Percentiles rank a stretch among this genome's conserved stretches.
Conservation (phyloP, 2,329 filamentous ascomycete genomes). For the Pseudogymnoascus sp. region DNA sequence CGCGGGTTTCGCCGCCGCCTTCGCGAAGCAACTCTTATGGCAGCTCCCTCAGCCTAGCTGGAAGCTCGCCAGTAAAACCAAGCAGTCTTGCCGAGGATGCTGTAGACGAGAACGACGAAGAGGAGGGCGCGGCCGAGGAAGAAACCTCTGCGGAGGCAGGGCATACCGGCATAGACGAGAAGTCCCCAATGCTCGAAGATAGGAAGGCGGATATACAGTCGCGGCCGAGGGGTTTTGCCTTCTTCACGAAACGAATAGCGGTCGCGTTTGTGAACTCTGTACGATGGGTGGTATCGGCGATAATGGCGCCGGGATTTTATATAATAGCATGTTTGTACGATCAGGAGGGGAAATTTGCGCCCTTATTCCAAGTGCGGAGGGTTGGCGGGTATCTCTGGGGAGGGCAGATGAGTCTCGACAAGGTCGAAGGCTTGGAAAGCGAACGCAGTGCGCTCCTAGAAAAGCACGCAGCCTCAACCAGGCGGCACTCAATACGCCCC, state of each 20-base stretch:
- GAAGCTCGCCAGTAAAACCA: background rate
- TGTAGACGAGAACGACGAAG: slow-evolving; percentile 31
- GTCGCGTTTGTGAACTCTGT: slow-evolving; percentile 66
- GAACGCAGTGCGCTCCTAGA: background rate
- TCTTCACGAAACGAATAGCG: slow-evolving; percentile 60
- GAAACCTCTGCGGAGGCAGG: slow-evolving; percentile 15
- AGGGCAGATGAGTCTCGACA: slow-evolving; percentile 23
- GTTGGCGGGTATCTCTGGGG: slow-evolving; percentile 42
- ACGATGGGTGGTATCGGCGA: slow-evolving; percentile 67
- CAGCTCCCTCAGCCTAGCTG: slow-evolving; percentile 23
- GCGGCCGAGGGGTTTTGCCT: slow-evolving; percentile 42
- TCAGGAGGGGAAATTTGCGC: slow-evolving; percentile 67
- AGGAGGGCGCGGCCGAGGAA: slow-evolving; percentile 27
- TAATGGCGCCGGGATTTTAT: slow-evolving; percentile 75
- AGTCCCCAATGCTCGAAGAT: slow-evolving; percentile 54
- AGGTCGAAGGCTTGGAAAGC: slow-evolving; percentile 17
- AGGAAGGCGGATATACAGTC: slow-evolving; percentile 15
- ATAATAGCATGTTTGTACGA: slow-evolving; percentile 77
- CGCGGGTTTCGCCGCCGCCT: slow-evolving; percentile 61
- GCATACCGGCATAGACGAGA: slow-evolving; percentile 46
- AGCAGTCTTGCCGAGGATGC: slow-evolving; percentile 28
- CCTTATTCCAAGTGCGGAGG: slow-evolving; percentile 63
- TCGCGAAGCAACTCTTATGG: slow-evolving; percentile 54
- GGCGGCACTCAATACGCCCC: background rate
- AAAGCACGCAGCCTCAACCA: background rate